Base-by-base conservation (phyloP, 805 yeast species). In the Saturnispora hagleri region DNA sequence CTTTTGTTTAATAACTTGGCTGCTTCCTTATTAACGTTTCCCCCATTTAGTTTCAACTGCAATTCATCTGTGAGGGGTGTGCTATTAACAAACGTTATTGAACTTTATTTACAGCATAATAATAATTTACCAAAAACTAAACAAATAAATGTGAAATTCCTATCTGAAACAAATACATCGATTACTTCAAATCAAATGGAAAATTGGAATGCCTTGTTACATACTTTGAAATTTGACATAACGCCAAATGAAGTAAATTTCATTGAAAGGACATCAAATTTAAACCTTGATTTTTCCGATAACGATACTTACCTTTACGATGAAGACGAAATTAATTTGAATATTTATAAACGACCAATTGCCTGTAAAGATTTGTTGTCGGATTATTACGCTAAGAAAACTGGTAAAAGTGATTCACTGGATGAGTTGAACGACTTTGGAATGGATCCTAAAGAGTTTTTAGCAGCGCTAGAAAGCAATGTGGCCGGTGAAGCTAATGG, bases 261-360 rank as follows among this genome's bases (percentile, higher is more conserved):
- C 7, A 17, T 41, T 13, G 22, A 47, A n/a, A n/a, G 44, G 17
- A 10, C 26, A n/a, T 28, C 43, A n/a, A 17, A 31, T 24, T 8
- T 24, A 6, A 64, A 67, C 36, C 58, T 38, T 5, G 45, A 31
- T 13, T 31, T 12, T 31, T 12, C 34, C 1, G 34, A 51, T 28
- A 52, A 58, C 33, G 46, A 51, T 15, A 60, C 1, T 13, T 15
- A 41, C 31, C 8, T 41, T 9, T 47, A 47, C 17, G 46, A 40
- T 18, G 40, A 47, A 24, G 44, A 47, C 3, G 50, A 47, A 6
- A 41, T 47, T 8, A 38, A 47, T 24, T 31, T 47, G n/a, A 41
- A 47, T 22, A 24, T 47, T 31, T 47, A 17, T n/a, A 47, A 28
- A 27, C 27, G 46, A 22, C 50, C 50, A 18, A 22, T 31, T 12